A percentile compares a stretch with the other conserved stretches of the same genome.
phyloP scores from a whole-genome alignment of 192 early-diverging fungal genomes.

The Phlyctochytrium arcticum region DNA sequence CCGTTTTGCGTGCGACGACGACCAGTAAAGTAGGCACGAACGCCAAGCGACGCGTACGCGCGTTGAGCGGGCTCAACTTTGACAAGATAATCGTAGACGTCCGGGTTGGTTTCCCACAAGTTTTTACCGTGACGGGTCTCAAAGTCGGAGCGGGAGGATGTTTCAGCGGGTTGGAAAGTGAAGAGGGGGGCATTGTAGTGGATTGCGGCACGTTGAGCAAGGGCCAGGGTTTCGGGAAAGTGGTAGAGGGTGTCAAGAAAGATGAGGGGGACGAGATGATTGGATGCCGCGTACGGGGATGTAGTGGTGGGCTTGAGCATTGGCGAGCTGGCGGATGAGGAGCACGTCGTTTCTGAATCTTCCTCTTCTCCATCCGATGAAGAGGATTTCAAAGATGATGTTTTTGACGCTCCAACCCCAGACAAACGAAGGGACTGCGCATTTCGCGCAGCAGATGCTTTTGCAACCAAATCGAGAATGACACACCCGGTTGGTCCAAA shows the following conservation, averaged over 20 bases:
- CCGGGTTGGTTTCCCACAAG: slow-evolving; percentile 80
- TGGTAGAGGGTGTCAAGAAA: slow-evolving; percentile 96
- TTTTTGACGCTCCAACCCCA: too few relatives aligned
- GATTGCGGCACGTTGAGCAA: slow-evolving; percentile 62
- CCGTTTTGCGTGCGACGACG: slow-evolving; percentile 79
- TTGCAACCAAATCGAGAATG: slow-evolving; percentile 79
- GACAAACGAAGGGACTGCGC: slow-evolving; percentile 23
- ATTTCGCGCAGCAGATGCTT: slow-evolving; percentile 45
- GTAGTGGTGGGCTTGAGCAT: not conserved
- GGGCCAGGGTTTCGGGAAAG: slow-evolving; percentile 85
- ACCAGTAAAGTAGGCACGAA: slow-evolving; percentile 83
- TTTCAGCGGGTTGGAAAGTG: slow-evolving; percentile 68
- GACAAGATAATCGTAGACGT: slow-evolving; percentile 75
- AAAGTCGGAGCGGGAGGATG: slow-evolving; percentile 63
- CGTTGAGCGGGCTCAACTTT: slow-evolving; percentile 92
- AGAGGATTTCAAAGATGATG: too few relatives aligned
- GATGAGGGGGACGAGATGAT: slow-evolving; percentile 71
- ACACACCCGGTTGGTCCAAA: slow-evolving; percentile 90
- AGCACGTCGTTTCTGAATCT: too few relatives aligned
- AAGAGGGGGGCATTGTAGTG: slow-evolving; percentile 69
- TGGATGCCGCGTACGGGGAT: not conserved
- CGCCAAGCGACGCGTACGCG: slow-evolving; percentile 72
- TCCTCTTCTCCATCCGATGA: not conserved
- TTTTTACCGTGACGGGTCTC: slow-evolving; percentile 65
- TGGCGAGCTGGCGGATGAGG: too few relatives aligned